Percentiles rank a stretch among this genome's conserved stretches.
These are phyloP conservation scores for Fusarium napiforme DNA, from an alignment of 2,329 filamentous ascomycete genomes.

Conservation along the genomic window DNA sequence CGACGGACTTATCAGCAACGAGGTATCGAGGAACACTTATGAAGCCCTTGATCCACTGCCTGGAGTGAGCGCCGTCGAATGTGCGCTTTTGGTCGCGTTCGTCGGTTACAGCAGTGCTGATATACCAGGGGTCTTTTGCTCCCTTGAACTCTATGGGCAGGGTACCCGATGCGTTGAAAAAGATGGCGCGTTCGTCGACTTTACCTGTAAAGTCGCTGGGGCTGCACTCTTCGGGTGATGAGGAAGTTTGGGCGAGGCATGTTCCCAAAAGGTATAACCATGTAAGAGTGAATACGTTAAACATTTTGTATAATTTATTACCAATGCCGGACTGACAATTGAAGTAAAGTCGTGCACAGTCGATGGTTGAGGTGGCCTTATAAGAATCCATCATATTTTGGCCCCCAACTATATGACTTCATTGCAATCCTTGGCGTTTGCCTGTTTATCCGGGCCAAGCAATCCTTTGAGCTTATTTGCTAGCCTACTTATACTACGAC, in stretches of 20 bases:
- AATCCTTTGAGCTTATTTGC: no score
- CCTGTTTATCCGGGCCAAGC: background rate
- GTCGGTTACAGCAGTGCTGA: background rate
- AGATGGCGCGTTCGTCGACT: no score
- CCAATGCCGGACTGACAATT: background rate
- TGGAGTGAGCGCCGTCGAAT: no score
- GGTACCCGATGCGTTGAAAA: background rate
- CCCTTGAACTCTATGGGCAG: background rate
- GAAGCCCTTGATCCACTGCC: background rate
- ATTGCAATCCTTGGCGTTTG: background rate
- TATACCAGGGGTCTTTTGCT: background rate
- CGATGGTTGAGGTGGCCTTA: no score
- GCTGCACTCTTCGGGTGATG: background rate
- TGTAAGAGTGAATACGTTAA: fast-evolving
- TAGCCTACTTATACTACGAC: no score
- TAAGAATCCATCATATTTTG: background rate
- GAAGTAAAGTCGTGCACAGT: no score
- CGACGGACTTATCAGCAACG: background rate
- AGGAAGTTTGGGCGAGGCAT: background rate
- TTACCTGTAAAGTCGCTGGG: no score
- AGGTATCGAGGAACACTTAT: background rate
- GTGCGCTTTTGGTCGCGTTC: background rate
- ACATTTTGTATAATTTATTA: fast-evolving
- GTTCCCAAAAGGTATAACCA: background rate
- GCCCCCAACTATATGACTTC: background rate